A percentile compares a stretch with the other conserved stretches of the same genome.
Conservation (phyloP, 129 eudicot species). For the Chrysanthemum seticuspe region DNA sequence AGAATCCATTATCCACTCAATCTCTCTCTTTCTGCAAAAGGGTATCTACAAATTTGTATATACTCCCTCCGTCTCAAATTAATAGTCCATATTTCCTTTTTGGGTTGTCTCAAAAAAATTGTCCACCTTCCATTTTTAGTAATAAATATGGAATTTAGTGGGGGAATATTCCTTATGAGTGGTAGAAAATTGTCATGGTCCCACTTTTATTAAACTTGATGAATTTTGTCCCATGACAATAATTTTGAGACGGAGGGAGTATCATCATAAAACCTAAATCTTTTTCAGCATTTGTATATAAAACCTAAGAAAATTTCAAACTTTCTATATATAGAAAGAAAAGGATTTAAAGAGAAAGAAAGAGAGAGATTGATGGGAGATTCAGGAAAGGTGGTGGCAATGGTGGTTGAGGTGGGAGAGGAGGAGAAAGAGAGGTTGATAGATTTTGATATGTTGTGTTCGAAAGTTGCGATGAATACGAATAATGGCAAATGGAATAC, state of each 20-base stretch:
- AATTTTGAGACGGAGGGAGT: no score
- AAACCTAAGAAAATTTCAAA: slow-evolving; percentile 3
- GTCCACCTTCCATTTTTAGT: no score
- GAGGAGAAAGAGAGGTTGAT: slow-evolving; percentile 49
- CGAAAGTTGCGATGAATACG: slow-evolving; percentile 78
- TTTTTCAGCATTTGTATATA: slow-evolving; percentile 9
- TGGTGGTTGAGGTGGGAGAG: slow-evolving; percentile 31
- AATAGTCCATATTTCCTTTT: no score
- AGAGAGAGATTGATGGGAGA: slow-evolving; percentile 41
- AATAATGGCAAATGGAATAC: slow-evolving; percentile 64
- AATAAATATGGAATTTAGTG: no score
- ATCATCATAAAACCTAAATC: neutral
- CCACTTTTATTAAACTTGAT: no score
- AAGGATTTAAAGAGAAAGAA: slow-evolving; percentile 6
- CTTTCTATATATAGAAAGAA: slow-evolving; percentile 2
- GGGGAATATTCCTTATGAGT: no score
- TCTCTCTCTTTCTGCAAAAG: slow-evolving; percentile 17
- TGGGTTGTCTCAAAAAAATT: no score
- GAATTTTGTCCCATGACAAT: no score
- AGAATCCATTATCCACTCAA: slow-evolving; percentile 31
- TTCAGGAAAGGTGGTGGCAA: slow-evolving; percentile 35
- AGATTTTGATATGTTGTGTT: slow-evolving; percentile 83
- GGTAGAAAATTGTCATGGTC: no score
- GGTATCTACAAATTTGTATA: neutral
- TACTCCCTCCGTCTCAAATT: no score